These are phyloP conservation scores for Pichia thaimueangensis DNA, from an alignment of 805 yeast species.

Conservation along the genomic window DNA sequence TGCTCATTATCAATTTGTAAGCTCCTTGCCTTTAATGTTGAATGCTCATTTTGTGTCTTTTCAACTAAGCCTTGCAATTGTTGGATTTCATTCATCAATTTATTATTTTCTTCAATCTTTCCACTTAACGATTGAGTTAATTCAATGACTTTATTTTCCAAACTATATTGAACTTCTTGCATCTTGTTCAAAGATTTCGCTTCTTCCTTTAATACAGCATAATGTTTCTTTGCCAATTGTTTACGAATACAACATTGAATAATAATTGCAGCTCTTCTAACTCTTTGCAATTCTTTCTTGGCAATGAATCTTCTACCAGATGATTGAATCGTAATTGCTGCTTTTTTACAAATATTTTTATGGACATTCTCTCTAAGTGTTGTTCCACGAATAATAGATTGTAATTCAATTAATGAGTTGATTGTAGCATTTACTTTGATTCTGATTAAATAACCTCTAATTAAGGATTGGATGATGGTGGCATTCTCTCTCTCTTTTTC, in stretches of 20 bases:
- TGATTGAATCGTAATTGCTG: slow-evolving; percentile 71
- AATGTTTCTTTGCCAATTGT: slow-evolving; percentile 60
- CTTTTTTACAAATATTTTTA: slow-evolving; percentile 45
- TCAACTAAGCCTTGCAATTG: slow-evolving; percentile 44
- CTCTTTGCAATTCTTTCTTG: slow-evolving; percentile 43
- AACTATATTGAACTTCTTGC: slow-evolving; percentile 84
- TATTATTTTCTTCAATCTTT: slow-evolving; percentile 77
- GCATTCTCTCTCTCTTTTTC: slow-evolving; percentile 62
- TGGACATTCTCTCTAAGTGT: slow-evolving; percentile 47
- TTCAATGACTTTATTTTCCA: slow-evolving; percentile 97
- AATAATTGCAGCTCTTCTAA: slow-evolving; percentile 51
- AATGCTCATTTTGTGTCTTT: slow-evolving; percentile 48
- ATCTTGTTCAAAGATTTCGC: slow-evolving; percentile 87
- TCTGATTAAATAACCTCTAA: slow-evolving; percentile 51
- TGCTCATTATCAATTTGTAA: slow-evolving; percentile 43
- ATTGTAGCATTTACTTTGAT: slow-evolving; percentile 30
- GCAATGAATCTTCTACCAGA: slow-evolving; percentile 62
- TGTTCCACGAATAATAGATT: slow-evolving; percentile 45
- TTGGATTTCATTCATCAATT: slow-evolving; percentile 56
- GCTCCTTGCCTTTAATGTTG: slow-evolving; percentile 49
- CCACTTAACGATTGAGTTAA: slow-evolving; percentile 78
- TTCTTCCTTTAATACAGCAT: slow-evolving; percentile 64
- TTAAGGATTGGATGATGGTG: slow-evolving; percentile 57
- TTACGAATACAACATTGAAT: slow-evolving; percentile 79
- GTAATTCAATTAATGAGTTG: slow-evolving; percentile 37